These are phyloP conservation scores for Coemansia umbellata DNA, from an alignment of 192 early-diverging fungal genomes.

Conservation along the genomic window DNA sequence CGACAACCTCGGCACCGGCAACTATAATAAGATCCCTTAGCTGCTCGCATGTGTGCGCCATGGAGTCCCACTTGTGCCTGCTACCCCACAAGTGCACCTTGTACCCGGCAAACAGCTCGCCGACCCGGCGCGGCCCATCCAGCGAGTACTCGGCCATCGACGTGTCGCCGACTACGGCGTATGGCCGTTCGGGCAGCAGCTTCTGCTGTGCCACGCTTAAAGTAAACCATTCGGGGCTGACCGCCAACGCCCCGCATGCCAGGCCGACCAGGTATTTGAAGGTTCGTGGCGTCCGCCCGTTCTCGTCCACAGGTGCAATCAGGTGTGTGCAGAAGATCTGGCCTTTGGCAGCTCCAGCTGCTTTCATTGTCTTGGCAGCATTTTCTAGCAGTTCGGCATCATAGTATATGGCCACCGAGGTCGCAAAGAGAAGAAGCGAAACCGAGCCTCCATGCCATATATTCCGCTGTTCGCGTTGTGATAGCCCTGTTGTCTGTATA, in stretches of 20 bases:
- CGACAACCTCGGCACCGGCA: slow-evolving; percentile 15
- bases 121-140: neutral
- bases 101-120: slow-evolving; percentile 10
- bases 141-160: slow-evolving; percentile 12
- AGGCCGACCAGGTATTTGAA: slow-evolving; percentile 49
- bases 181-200: slow-evolving; percentile 18
- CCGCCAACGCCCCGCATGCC: slow-evolving; percentile 18
- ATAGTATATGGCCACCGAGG: too few species aligned
- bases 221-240: slow-evolving; percentile 31
- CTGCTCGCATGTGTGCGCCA: slow-evolving; percentile 16
- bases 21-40: slow-evolving; percentile 11
- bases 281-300: slow-evolving; percentile 23
- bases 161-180: slow-evolving; percentile 20
- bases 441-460: too few species aligned
- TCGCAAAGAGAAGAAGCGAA: too few species aligned
- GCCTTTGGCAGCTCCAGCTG: neutral
- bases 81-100: slow-evolving; percentile 19
- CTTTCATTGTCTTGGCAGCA: too few species aligned
- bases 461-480: too few species aligned
- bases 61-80: neutral
- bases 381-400: too few species aligned
- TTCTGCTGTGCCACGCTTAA: slow-evolving; percentile 9
- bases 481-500: too few species aligned
- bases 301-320: slow-evolving; percentile 14
- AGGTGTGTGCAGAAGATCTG: slow-evolving; percentile 29